These are phyloP conservation scores for Penicillium verrucosum DNA, from an alignment of 2,329 filamentous ascomycete species.

Conservation along the genomic window DNA sequence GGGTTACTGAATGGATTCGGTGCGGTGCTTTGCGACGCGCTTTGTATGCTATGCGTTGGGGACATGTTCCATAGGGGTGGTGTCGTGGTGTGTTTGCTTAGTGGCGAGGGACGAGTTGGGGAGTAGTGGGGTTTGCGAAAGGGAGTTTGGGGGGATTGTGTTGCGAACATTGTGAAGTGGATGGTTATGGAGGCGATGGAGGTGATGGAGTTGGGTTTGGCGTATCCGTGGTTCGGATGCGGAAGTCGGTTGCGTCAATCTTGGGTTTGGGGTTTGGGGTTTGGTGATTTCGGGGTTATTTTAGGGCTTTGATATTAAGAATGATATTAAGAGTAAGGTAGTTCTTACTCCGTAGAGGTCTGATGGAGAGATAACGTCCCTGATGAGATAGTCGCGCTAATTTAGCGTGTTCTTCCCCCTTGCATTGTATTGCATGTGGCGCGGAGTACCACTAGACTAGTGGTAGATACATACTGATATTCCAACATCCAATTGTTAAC, in stretches of 20 bases:
- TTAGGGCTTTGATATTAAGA: too few relatives aligned
- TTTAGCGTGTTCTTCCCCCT: neutral
- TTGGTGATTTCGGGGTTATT: neutral
- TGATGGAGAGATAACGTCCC: neutral
- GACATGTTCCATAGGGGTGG: conserved; percentile 24
- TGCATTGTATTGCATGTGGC: neutral
- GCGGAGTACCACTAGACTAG: neutral
- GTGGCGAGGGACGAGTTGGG: conserved; percentile 25
- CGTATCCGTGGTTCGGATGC: conserved; percentile 18
- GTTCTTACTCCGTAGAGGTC: neutral
- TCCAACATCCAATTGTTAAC: neutral
- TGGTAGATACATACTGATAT: neutral
- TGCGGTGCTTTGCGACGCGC: neutral
- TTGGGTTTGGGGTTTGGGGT: neutral
- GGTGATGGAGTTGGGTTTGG: conserved; percentile 7
- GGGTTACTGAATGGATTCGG: neutral
- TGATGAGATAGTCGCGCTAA: neutral
- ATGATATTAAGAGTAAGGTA: neutral
- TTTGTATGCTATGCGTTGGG: conserved; percentile 1
- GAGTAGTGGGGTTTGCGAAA: conserved; percentile 25
- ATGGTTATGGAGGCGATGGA: neutral
- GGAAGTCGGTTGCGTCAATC: conserved; percentile 16
- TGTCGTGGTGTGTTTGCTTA: conserved; percentile 19
- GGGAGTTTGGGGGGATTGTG: conserved; percentile 20
- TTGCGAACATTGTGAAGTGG: conserved; percentile 30